Evolutionary conservation across 2,329 filamentous ascomycete genomes (phyloP).

Genomic region (Xylaria sp.): DNA sequence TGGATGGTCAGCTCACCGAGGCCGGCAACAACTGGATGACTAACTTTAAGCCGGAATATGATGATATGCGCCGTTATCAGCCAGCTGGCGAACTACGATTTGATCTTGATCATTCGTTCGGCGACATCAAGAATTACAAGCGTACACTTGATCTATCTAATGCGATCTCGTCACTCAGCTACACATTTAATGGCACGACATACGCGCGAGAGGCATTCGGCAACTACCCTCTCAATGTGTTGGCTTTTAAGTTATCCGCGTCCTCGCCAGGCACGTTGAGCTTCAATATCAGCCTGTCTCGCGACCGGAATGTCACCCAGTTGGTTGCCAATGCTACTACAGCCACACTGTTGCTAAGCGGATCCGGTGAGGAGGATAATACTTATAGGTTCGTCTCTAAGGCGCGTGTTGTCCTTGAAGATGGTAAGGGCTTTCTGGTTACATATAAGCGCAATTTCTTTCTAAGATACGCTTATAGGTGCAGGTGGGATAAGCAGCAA

Average conservation of each 20-base stretch:
- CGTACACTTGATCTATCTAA: neutral
- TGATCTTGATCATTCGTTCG: neutral
- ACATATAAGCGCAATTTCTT: neutral
- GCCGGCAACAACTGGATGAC: constrained; percentile 19
- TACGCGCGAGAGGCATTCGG: neutral
- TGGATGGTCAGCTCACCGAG: constrained; percentile 18
- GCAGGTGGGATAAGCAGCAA: neutral
- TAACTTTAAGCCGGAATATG: constrained; percentile 14
- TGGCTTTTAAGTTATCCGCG: neutral
- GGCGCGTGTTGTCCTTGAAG: neutral
- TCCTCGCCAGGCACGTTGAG: neutral
- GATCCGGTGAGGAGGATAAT: constrained; percentile 8
- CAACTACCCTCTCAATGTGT: neutral
- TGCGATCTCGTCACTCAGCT: neutral
- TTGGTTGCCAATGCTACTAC: constrained; percentile 1
- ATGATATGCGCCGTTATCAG: constrained; percentile 24
- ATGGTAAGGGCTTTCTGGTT: neutral
- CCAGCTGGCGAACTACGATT: constrained; percentile 15
- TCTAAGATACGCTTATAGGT: neutral
- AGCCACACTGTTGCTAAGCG: neutral
- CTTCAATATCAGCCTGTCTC: constrained; percentile 15
- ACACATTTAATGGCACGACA: neutral
- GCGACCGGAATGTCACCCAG: constrained; percentile 14
- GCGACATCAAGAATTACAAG: neutral
- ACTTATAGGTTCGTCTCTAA: neutral